A percentile compares a stretch with the other conserved stretches of the same genome.
Conservation (phyloP, 805 yeast genomes). For the Myxozyma geophila region DNA sequence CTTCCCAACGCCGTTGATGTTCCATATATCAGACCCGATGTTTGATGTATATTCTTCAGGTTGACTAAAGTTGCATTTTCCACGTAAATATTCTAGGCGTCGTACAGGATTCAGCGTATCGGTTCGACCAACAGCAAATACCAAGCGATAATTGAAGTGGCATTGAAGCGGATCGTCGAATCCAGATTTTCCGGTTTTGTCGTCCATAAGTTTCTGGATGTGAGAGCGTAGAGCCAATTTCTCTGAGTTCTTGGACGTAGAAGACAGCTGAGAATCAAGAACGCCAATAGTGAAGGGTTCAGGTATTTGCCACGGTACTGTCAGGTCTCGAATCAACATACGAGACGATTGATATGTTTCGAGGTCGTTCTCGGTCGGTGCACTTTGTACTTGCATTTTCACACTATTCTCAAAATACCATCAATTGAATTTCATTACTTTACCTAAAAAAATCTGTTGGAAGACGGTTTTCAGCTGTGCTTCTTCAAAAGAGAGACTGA, state of each 20-base stretch:
- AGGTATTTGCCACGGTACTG: slow-evolving; percentile 7
- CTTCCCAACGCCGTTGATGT: neutral
- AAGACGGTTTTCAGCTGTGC: too few relatives aligned
- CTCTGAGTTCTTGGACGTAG: neutral
- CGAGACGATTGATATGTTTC: neutral
- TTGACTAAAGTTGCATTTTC: neutral
- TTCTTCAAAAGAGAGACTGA: too few relatives aligned
- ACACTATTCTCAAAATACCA: neutral
- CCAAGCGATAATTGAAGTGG: neutral
- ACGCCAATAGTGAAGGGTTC: neutral
- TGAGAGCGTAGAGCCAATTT: neutral
- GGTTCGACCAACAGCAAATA: neutral
- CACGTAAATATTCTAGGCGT: neutral
- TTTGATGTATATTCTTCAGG: neutral
- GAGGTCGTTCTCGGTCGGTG: neutral
- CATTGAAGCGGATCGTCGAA: neutral
- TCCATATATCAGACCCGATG: slow-evolving; percentile 1
- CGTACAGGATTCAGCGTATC: slow-evolving; percentile 3
- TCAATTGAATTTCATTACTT: too few relatives aligned
- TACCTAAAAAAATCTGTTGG: too few relatives aligned
- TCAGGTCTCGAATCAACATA: slow-evolving; percentile 1
- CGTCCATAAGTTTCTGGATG: neutral
- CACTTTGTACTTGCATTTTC: neutral
- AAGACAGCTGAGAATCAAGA: slow-evolving; percentile 1
- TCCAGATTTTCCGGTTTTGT: neutral